phyloP scores from a whole-genome alignment of 345 rosid genomes.

The Gossypium turneri region DNA sequence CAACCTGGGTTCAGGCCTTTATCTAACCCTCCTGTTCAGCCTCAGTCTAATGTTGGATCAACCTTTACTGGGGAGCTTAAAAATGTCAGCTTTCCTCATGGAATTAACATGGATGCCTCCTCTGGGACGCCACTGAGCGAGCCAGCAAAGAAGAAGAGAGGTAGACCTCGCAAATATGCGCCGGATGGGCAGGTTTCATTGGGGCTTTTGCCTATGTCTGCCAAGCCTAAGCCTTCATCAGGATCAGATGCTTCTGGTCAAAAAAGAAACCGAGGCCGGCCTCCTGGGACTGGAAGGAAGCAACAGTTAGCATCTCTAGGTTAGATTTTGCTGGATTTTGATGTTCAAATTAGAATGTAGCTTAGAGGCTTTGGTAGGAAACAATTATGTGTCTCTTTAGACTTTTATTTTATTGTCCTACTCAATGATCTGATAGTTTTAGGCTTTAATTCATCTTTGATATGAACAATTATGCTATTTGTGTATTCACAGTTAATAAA shows the following conservation, averaged over 20 bases:
- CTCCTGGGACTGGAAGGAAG: slow-evolving; percentile 98
- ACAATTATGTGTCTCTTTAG: neutral
- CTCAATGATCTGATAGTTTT: neutral
- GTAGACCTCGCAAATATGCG: slow-evolving; percentile 92
- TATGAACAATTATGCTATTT: neutral
- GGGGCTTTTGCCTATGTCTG: slow-evolving; percentile 69
- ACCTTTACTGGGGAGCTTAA: slow-evolving; percentile 53
- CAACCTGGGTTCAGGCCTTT: slow-evolving; percentile 63
- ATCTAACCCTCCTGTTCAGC: slow-evolving; percentile 45
- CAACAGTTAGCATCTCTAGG: slow-evolving; percentile 87
- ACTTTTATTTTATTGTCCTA: neutral
- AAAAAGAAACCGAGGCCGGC: slow-evolving; percentile 72
- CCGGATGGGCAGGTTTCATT: slow-evolving; percentile 83
- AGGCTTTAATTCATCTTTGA: neutral
- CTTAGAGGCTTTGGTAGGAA: neutral
- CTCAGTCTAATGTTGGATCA: slow-evolving; percentile 49
- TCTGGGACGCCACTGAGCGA: slow-evolving; percentile 42
- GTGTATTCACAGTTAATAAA: neutral
- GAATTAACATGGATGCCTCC: slow-evolving; percentile 47
- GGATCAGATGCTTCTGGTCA: slow-evolving; percentile 52
- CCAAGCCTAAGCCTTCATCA: slow-evolving; percentile 52
- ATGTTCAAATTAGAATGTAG: slow-evolving; percentile 11
- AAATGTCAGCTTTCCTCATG: slow-evolving; percentile 49
- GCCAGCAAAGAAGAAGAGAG: slow-evolving; percentile 88
- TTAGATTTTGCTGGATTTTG: slow-evolving; percentile 30